Base-by-base conservation (phyloP, 305 asterid species). In the Withania somnifera region DNA sequence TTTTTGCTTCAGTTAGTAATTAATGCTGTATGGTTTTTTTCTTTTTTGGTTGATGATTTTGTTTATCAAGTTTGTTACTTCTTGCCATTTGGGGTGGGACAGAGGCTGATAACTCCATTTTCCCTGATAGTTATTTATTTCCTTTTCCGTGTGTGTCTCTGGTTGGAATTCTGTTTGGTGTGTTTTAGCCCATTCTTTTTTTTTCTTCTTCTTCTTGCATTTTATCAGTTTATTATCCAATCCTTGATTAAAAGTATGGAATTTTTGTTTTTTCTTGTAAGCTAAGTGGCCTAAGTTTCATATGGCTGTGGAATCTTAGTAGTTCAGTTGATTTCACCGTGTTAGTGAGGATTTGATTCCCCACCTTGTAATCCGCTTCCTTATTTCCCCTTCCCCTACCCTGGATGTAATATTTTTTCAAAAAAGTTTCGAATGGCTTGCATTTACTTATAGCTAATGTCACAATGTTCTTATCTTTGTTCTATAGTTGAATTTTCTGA, bases 1-100 rank as follows among this genome's bases (percentile, higher is more conserved):
- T 64, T n/a, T 77, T 81, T 50, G 1, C 80, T 66, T 50, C 83
- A 75, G 51, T 56, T 61, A 84, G 50, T 38, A 54, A 63, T 68
- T 81, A 68, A 42, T 77, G 87, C 81, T 75, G n/a, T n/a, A n/a
- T n/a, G n/a, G 58, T 75, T 51, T 24, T 30, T 2, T 2, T 24
- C 13, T 0, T 11, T 60, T 73, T 68, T 0, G 1, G 6, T 36
- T 6, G 60, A 67, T 67, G n/a, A 0, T 38, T 68, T 24, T 0
- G 45, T 28, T 50, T 17, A 30, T 50, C 63, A 50, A 50, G n/a
- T 15, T 50, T 50, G 42, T 15, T n/a, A 51, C 28, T 5, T 75
- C 26, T 73, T 71, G 7, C 82, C 34, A 68, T 28, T 50, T 50
- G 19, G 45, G 80, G 28, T 75, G 80, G 42, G 63, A 9, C 80